A percentile compares a stretch with the other conserved stretches of the same genome.
Evolutionary conservation across 2,329 filamentous ascomycete genomes (phyloP).

Genomic region (Fusarium metavorans): DNA sequence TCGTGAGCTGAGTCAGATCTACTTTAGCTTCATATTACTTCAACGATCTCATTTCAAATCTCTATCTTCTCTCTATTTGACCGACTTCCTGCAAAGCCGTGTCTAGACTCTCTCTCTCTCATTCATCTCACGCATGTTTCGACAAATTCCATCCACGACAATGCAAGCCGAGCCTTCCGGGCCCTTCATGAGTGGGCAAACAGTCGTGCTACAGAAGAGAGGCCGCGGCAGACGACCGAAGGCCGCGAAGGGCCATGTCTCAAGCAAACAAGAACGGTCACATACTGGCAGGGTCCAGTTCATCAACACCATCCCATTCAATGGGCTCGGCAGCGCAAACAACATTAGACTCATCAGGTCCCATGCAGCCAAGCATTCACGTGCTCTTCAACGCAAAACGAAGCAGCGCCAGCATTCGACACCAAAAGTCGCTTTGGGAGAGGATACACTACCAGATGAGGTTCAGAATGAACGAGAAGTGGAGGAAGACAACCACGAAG

Average conservation of each 20-base stretch:
- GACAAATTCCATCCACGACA: too few relatives aligned
- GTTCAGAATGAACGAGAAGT: neutral
- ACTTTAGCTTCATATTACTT: neutral
- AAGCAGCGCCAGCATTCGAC: neutral
- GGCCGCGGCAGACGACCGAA: constrained; percentile 10
- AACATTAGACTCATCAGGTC: constrained; percentile 18
- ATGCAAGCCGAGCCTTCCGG: neutral
- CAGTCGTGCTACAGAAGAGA: neutral
- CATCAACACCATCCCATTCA: constrained; percentile 4
- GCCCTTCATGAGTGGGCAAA: neutral
- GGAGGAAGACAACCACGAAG: neutral
- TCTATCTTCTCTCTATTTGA: neutral
- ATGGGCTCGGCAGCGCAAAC: neutral
- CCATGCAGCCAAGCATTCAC: constrained; percentile 4
- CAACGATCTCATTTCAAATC: neutral
- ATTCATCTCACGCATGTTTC: too few relatives aligned
- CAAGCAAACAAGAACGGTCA: neutral
- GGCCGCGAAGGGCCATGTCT: neutral
- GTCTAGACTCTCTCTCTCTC: too few relatives aligned
- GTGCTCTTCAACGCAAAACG: neutral
- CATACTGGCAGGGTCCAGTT: neutral
- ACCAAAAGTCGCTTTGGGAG: too few relatives aligned
- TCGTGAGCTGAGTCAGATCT: neutral
- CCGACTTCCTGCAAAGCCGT: neutral
- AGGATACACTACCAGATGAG: neutral